Evolutionary conservation across 805 yeast genomes (phyloP), one percentile per base, ranked within the genome.

Genomic region (Lipomyces lipofer): DNA sequence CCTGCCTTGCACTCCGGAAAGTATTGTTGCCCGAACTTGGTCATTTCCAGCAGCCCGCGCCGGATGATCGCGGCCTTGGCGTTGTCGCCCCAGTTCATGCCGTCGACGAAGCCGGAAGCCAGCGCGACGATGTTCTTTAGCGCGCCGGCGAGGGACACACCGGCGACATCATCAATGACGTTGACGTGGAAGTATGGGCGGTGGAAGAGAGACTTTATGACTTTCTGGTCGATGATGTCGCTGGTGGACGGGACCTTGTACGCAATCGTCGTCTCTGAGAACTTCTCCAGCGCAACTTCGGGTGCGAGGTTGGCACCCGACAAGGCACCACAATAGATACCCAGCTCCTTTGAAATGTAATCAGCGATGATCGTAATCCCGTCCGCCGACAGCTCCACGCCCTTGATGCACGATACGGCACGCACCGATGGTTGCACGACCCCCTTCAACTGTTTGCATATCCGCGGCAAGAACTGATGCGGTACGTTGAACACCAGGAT

Each of bases 201-300:
- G 78, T 94, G 98, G 87, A 94, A 92, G 48, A 90, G 78, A 57
- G 83, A 83, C 72, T 85, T 88, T 33, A 58, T 49, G 40, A 48
- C 33, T 13, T 35, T 22, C 6, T 52, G 54, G 32, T 51, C 33
- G 27, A 58, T 42, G 3, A 53, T 24, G 40, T 53, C 60, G 30
- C 36, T 33, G 12, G 49, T 36, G 22, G 55, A 49, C 19, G 97
- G 96, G 22, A 77, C 67, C 54, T 80, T 83, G 75, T 88, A 94
- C 21, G 97, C 99, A 62, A 94, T 89, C 10, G 99, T 91, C 56
- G 99, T 94, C 75, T 94, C 99, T 17, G 97, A 90, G 95, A 96
- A 94, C 73, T 86, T 86, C 73, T 88, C 88, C 70, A 81, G 82
- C 57, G 99, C 99, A 58, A 94, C 96, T 73, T 94, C 99, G 45